Conservation (phyloP, 352 stramenopile genomes). For the Phytophthora pluvialis region DNA sequence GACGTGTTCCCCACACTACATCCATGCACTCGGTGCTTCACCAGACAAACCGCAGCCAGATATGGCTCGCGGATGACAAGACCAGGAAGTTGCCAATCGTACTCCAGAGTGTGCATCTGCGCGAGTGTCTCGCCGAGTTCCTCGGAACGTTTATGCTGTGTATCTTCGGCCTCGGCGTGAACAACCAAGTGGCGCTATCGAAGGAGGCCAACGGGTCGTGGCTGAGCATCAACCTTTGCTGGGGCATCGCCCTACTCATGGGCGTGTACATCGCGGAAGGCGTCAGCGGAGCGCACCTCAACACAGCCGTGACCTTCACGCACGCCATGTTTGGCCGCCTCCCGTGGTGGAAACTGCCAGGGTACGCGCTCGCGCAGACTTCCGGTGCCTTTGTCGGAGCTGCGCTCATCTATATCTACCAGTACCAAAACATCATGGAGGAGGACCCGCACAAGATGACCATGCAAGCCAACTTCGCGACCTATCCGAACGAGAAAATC, state of each 20-base stretch:
- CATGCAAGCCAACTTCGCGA: slow-evolving; percentile 50
- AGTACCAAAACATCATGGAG: slow-evolving; percentile 49
- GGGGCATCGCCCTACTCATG: slow-evolving; percentile 59
- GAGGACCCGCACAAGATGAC: slow-evolving; percentile 48
- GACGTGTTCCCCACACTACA: slow-evolving; percentile 9
- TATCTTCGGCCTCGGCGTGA: slow-evolving; percentile 55
- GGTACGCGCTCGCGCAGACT: slow-evolving; percentile 47
- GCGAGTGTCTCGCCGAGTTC: slow-evolving; percentile 61
- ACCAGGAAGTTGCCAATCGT: slow-evolving; percentile 34
- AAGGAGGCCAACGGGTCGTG: slow-evolving; percentile 55
- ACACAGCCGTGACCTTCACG: slow-evolving; percentile 60
- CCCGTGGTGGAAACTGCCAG: slow-evolving; percentile 52
- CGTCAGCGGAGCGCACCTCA: slow-evolving; percentile 61
- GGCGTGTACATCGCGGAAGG: slow-evolving; percentile 52
- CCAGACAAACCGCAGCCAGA: slow-evolving; percentile 41
- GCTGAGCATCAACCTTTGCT: slow-evolving; percentile 60
- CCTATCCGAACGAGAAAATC: slow-evolving; percentile 50
- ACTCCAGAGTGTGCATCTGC: slow-evolving; percentile 38
- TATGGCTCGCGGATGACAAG: slow-evolving; percentile 28
- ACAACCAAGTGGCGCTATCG: slow-evolving; percentile 56
- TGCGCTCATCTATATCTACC: slow-evolving; percentile 47
- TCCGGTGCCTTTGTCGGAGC: slow-evolving; percentile 50
- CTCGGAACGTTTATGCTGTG: slow-evolving; percentile 59
- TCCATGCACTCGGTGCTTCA: slow-evolving; percentile 35
- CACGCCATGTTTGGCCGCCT: slow-evolving; percentile 52